phyloP scores from a whole-genome alignment of 1,139 yeast species.

The Suhomyces chickasaworum region DNA sequence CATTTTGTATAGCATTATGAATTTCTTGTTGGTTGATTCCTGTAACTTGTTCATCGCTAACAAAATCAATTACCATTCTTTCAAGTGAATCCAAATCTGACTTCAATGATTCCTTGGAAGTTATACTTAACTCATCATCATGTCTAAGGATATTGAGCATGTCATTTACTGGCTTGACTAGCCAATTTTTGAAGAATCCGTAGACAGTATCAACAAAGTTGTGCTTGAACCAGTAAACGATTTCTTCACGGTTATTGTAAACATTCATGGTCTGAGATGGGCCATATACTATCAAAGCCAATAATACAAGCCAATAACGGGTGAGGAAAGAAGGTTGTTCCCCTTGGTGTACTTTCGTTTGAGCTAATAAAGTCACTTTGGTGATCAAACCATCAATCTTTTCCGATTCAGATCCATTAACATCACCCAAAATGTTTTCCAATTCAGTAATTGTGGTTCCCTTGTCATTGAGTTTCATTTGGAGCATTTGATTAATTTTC shows the following conservation, averaged over 20 bases:
- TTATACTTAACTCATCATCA: slow-evolving; percentile 76
- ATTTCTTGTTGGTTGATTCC: slow-evolving; percentile 35
- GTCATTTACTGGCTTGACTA: slow-evolving; percentile 72
- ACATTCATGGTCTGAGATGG: slow-evolving; percentile 49
- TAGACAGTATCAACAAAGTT: slow-evolving; percentile 62
- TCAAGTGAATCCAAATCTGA: slow-evolving; percentile 81
- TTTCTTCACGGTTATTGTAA: slow-evolving; percentile 53
- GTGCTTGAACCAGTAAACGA: slow-evolving; percentile 56
- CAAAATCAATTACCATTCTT: slow-evolving; percentile 81
- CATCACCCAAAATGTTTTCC: slow-evolving; percentile 16
- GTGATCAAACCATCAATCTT: slow-evolving; percentile 16
- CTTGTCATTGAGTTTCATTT: slow-evolving; percentile 19
- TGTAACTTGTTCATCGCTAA: slow-evolving; percentile 38
- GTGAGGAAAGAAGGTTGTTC: slow-evolving; percentile 51
- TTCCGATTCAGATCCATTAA: slow-evolving; percentile 14
- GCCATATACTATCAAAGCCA: slow-evolving; percentile 46
- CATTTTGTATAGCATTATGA: slow-evolving; percentile 52
- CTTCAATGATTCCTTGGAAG: slow-evolving; percentile 74
- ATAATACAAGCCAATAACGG: slow-evolving; percentile 69
- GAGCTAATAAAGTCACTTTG: slow-evolving; percentile 15
- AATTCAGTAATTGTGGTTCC: slow-evolving; percentile 10
- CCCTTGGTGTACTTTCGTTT: slow-evolving; percentile 16
- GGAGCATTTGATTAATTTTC: slow-evolving; percentile 26
- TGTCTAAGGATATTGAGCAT: slow-evolving; percentile 80
- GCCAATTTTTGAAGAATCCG: slow-evolving; percentile 82